phyloP scores from a whole-genome alignment of 805 yeast genomes.

The Hagleromyces aurorensis region DNA sequence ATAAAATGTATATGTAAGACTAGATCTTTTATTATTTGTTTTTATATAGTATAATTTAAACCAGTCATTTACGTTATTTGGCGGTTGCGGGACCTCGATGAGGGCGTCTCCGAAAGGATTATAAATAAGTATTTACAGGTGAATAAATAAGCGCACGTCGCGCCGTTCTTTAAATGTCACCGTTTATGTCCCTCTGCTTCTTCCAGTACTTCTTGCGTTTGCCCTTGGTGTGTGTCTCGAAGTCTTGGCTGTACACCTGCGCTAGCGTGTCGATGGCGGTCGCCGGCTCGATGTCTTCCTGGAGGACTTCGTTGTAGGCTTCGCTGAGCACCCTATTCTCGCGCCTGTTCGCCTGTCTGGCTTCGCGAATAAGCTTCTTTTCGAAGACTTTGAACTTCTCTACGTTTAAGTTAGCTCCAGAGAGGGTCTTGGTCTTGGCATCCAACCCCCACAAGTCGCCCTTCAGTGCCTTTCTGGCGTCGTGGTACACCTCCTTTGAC shows the following conservation, averaged over 20 bases:
- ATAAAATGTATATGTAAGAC: too few relatives aligned
- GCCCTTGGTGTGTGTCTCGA: slow-evolving; percentile 7
- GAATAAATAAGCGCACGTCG: too few relatives aligned
- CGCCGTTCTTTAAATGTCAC: too few relatives aligned
- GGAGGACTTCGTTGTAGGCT: slow-evolving; percentile 11
- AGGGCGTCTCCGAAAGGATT: too few relatives aligned
- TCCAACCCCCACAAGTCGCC: slow-evolving; percentile 86
- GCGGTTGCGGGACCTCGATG: too few relatives aligned
- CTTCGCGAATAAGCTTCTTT: slow-evolving; percentile 16
- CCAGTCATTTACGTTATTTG: too few relatives aligned
- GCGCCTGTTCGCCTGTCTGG: slow-evolving; percentile 13
- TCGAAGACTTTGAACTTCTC: slow-evolving; percentile 21
- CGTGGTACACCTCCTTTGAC: slow-evolving; percentile 71
- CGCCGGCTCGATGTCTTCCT: slow-evolving; percentile 1
- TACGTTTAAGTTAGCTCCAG: slow-evolving; percentile 21
- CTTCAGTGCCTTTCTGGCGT: slow-evolving; percentile 75
- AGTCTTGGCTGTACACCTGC: slow-evolving; percentile 14
- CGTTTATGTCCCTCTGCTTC: slow-evolving; percentile 3
- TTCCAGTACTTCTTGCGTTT: slow-evolving; percentile 9
- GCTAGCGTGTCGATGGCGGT: slow-evolving; percentile 13
- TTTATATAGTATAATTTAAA: too few relatives aligned
- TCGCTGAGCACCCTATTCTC: slow-evolving; percentile 15
- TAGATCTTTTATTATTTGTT: too few relatives aligned
- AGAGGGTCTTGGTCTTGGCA: slow-evolving; percentile 43
- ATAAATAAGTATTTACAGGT: too few relatives aligned